These are phyloP conservation scores for Eleusine coracana DNA, from an alignment of 176 grass and related monocot genomes.

Conservation along the genomic window DNA sequence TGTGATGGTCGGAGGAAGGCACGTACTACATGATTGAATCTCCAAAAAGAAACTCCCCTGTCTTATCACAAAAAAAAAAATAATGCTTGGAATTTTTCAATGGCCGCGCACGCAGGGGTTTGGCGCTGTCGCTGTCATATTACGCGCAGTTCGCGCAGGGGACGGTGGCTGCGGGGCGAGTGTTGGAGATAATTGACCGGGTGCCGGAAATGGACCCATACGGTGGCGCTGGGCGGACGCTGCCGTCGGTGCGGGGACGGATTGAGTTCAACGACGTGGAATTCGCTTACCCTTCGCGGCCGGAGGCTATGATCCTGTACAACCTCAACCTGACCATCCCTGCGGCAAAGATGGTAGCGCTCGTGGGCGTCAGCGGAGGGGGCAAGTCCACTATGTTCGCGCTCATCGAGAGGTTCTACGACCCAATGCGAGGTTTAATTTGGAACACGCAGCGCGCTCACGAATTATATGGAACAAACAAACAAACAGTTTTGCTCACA, in stretches of 20 bases:
- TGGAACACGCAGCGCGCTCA: not conserved
- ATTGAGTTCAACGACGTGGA: constrained; percentile 66
- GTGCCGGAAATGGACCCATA: constrained; percentile 59
- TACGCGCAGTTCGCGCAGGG: constrained; percentile 59
- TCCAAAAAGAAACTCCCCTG: not conserved
- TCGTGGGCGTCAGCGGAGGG: constrained; percentile 58
- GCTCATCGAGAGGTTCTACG: constrained; percentile 75
- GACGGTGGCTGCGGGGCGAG: constrained; percentile 47
- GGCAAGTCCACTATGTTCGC: constrained; percentile 79
- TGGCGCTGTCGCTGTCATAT: constrained; percentile 63
- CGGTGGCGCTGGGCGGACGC: constrained; percentile 1
- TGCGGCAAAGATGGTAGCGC: constrained; percentile 45
- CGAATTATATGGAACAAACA: too few species aligned
- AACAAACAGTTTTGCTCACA: too few species aligned
- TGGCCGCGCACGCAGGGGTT: constrained; percentile 11
- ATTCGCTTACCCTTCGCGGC: constrained; percentile 65
- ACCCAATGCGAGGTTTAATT: constrained; percentile 47
- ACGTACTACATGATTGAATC: not conserved
- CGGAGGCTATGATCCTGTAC: constrained; percentile 47
- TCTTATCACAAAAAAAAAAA: not conserved
- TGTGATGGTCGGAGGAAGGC: constrained; percentile 71
- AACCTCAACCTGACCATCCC: constrained; percentile 54
- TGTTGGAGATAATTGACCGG: constrained; percentile 66
- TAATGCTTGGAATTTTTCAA: not conserved
- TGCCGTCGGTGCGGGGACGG: constrained; percentile 22